A percentile compares a stretch with the other conserved stretches of the same genome.
phyloP scores from a whole-genome alignment of 108 stramenopile genomes.

The Skeletonema potamos region DNA sequence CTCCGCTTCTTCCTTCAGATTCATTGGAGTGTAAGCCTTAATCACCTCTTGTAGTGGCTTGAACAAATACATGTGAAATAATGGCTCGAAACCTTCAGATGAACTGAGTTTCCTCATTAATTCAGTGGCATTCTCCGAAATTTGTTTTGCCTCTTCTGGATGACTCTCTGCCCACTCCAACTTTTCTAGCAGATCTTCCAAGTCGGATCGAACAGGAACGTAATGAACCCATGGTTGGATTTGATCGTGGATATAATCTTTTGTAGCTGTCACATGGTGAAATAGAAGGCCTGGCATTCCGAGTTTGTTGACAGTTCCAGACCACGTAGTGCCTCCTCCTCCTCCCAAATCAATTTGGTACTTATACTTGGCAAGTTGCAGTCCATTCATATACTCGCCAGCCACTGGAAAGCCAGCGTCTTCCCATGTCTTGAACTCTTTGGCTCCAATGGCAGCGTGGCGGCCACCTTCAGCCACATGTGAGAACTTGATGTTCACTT shows the following conservation, averaged over 20 bases:
- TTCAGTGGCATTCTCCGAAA: not conserved
- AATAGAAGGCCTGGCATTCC: constrained; percentile 15
- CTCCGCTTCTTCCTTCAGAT: not conserved
- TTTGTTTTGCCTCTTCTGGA: constrained; percentile 3
- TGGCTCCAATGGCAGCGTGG: not conserved
- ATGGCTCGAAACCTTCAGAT: not conserved
- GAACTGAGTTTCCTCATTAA: not conserved
- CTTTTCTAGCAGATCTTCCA: constrained; percentile 7
- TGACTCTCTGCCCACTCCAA: constrained; percentile 22
- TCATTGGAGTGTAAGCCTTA: constrained; percentile 4
- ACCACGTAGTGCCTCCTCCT: constrained; percentile 19
- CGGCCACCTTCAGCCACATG: too few species aligned
- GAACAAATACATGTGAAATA: not conserved
- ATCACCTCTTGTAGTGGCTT: not conserved
- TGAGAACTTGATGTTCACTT: not conserved
- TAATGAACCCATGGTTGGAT: constrained; percentile 18
- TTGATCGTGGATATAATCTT: constrained; percentile 15
- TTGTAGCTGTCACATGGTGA: constrained; percentile 11
- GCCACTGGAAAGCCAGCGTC: not conserved
- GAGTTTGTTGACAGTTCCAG: constrained; percentile 7
- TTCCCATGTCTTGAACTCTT: not conserved
- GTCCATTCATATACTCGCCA: not conserved
- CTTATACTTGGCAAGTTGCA: constrained; percentile 10
- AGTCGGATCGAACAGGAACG: not conserved
- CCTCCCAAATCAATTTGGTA: constrained; percentile 41